Evolutionary conservation across 768 basidiomycete genomes (phyloP).

Genomic region (Tulasnella sp.): DNA sequence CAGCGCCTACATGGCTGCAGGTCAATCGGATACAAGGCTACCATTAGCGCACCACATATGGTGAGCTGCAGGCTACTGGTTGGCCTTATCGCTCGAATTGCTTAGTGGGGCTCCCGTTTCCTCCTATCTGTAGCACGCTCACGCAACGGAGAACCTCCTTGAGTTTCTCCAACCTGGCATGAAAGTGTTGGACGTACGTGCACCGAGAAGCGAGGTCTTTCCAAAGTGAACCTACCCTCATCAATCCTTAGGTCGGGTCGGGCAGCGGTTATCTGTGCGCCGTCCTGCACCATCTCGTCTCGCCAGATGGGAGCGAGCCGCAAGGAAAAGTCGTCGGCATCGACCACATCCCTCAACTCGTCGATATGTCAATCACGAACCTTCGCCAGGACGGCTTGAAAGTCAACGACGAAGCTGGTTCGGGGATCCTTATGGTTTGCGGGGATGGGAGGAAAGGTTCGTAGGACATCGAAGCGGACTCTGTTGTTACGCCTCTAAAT

Average conservation of each 20-base stretch:
- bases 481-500: background rate
- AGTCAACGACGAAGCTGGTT: conserved; percentile 33
- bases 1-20: conserved; percentile 40
- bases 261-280: conserved; percentile 86
- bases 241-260: conserved; percentile 45
- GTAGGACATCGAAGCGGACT: background rate
- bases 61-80: conserved; percentile 39
- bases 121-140: conserved; percentile 58
- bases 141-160: conserved; percentile 74
- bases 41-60: conserved; percentile 98
- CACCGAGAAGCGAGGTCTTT: conserved; percentile 1
- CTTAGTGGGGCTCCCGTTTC: too few relatives aligned
- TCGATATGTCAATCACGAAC: conserved; percentile 65
- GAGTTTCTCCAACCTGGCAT: conserved; percentile 65
- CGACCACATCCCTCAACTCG: conserved; percentile 81
- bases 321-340: conserved; percentile 79
- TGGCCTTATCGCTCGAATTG: too few relatives aligned
- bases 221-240: background rate
- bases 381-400: conserved; percentile 60
- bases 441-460: conserved; percentile 80
- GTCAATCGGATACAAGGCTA: conserved; percentile 76
- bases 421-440: conserved; percentile 53
- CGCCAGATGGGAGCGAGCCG: conserved; percentile 31
- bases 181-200: conserved; percentile 70
- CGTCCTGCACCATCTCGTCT: conserved; percentile 70